Evolutionary conservation across 1,284 basidiomycete species (phyloP).

Genomic region (Wallemia ichthyophaga): DNA sequence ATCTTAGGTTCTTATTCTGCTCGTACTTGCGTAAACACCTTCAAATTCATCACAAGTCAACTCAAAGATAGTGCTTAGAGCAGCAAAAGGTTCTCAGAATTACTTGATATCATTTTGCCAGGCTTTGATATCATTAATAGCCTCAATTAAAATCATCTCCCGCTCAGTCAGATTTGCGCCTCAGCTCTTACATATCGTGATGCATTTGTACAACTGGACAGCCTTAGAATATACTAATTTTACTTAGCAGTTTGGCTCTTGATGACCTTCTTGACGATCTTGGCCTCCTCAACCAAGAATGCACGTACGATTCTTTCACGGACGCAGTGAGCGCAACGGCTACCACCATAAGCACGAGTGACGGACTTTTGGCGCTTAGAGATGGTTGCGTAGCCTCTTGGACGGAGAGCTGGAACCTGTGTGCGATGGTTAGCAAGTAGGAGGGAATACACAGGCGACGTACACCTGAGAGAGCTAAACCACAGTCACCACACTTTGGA

Average conservation of each 20-base stretch:
- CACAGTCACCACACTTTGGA: constrained; percentile 38
- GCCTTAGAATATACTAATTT: background rate
- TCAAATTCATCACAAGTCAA: too few species aligned
- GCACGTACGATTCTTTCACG: constrained; percentile 69
- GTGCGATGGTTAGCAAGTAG: background rate
- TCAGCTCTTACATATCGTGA: too few species aligned
- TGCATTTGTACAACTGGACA: too few species aligned
- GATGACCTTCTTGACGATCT: constrained; percentile 98
- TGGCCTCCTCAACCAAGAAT: constrained; percentile 97
- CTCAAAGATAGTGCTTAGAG: too few species aligned
- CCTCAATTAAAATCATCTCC: too few species aligned
- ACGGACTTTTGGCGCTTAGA: constrained; percentile 91
- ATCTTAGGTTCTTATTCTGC: too few species aligned
- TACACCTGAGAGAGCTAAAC: constrained; percentile 65
- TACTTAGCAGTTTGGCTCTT: constrained; percentile 34
- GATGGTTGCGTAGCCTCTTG: constrained; percentile 67
- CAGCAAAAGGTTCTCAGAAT: too few species aligned
- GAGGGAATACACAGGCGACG: constrained; percentile 14
- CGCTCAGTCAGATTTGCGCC: too few species aligned
- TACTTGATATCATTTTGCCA: too few species aligned
- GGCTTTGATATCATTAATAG: too few species aligned
- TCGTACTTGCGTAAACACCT: too few species aligned
- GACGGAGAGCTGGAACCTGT: constrained; percentile 70
- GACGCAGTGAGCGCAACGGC: constrained; percentile 71
- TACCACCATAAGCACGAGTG: constrained; percentile 75